Evolutionary conservation across 2,329 filamentous ascomycete genomes (phyloP).

Genomic region (Elsinoe australis): DNA sequence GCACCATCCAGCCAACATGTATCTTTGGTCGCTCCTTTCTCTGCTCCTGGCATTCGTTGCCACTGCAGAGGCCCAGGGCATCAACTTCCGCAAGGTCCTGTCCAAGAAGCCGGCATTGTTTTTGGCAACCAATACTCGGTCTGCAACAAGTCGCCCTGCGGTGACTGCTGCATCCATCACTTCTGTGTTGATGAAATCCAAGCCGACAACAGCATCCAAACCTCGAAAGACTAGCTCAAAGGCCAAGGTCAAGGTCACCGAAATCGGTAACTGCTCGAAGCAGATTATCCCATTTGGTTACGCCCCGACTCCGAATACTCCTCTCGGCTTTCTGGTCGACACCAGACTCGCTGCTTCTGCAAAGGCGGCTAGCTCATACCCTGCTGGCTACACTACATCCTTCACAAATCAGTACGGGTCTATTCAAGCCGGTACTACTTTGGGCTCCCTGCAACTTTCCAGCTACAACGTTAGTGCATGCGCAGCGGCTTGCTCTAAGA

Average conservation of each 20-base stretch:
- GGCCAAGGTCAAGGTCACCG: background rate
- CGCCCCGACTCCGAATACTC: background rate
- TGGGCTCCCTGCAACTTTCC: conserved; percentile 14
- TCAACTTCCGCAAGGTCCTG: background rate
- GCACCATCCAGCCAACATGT: background rate
- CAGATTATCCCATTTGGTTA: background rate
- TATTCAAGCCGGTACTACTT: conserved; percentile 15
- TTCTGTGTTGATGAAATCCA: background rate
- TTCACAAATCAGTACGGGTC: conserved; percentile 22
- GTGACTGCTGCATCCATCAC: background rate
- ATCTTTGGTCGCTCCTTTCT: background rate
- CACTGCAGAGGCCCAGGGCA: background rate
- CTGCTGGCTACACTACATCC: conserved; percentile 16
- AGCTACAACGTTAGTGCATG: conserved; percentile 15
- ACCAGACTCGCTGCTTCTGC: conserved; percentile 9
- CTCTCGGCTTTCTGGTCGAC: conserved; percentile 7
- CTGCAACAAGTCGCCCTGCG: background rate
- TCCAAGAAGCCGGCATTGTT: background rate
- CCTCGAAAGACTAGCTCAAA: background rate
- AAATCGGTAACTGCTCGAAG: background rate
- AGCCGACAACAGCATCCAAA: background rate
- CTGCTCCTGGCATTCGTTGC: background rate
- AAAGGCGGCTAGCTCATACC: conserved; percentile 2
- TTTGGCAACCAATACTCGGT: background rate
- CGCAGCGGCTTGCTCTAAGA: conserved; percentile 18